These are phyloP conservation scores for Pochonia chlamydosporia DNA, from an alignment of 2,329 filamentous ascomycete genomes.

Conservation along the genomic window DNA sequence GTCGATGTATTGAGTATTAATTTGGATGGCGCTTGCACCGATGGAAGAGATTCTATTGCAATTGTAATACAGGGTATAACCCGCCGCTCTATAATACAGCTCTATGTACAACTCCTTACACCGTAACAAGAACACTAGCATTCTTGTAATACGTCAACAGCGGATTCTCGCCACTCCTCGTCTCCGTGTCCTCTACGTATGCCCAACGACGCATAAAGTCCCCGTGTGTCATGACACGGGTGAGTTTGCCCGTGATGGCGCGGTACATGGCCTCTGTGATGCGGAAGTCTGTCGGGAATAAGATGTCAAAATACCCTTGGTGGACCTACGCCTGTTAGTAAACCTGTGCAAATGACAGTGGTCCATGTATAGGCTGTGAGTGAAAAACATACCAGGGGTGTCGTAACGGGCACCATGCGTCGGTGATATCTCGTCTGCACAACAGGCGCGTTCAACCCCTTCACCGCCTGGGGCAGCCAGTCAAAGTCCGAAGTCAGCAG, in stretches of 20 bases:
- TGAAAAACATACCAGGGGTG: slow-evolving; percentile 63
- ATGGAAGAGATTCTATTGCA: background rate
- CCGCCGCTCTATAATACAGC: background rate
- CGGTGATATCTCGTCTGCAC: slow-evolving; percentile 92
- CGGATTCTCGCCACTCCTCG: slow-evolving; percentile 87
- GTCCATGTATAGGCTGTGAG: no score
- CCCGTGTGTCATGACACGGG: slow-evolving; percentile 77
- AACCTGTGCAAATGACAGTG: background rate
- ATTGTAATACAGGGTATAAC: no score
- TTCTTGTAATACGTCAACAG: slow-evolving; percentile 92
- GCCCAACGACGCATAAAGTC: slow-evolving; percentile 90
- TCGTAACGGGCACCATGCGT: slow-evolving; percentile 81
- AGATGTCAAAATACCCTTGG: slow-evolving; percentile 97
- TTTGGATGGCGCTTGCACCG: no score
- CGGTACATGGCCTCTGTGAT: slow-evolving; percentile 90
- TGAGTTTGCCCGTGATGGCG: slow-evolving; percentile 87
- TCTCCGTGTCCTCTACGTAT: slow-evolving; percentile 83
- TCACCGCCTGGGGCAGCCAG: slow-evolving; percentile 72
- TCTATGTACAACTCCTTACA: slow-evolving; percentile 42
- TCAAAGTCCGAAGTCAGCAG: slow-evolving; percentile 90
- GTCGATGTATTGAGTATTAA: no score
- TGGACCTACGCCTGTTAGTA: slow-evolving; percentile 61
- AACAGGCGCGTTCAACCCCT: slow-evolving; percentile 85
- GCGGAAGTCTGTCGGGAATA: slow-evolving; percentile 93
- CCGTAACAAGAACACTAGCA: slow-evolving; percentile 83